phyloP scores from a whole-genome alignment of 768 basidiomycete genomes.

The Termitomyces sp. region DNA sequence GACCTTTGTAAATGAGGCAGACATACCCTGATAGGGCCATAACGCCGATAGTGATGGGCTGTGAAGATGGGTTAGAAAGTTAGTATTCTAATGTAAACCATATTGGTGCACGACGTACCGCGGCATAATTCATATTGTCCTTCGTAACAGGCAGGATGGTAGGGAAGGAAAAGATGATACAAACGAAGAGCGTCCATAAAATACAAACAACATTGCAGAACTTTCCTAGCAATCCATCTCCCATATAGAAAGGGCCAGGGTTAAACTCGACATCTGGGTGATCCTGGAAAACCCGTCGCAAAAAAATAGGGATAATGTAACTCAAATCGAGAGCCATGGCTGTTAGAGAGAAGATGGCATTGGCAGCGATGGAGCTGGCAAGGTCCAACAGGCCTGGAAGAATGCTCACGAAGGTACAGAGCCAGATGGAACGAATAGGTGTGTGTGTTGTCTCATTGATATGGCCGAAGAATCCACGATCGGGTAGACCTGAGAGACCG shows the following conservation, averaged over 20 bases:
- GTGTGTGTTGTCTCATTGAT: constrained; percentile 62
- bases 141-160: constrained; percentile 65
- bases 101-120: constrained; percentile 36
- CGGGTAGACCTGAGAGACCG: constrained; percentile 55
- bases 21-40: constrained; percentile 51
- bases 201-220: constrained; percentile 64
- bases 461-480: constrained; percentile 73
- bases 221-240: constrained; percentile 61
- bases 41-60: constrained; percentile 51
- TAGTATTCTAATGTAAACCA: neutral
- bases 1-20: neutral
- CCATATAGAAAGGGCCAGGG: constrained; percentile 87
- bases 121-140: constrained; percentile 80
- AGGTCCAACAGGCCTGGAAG: constrained; percentile 73
- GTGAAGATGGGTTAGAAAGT: neutral
- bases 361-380: constrained; percentile 72
- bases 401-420: constrained; percentile 62
- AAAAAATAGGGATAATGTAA: constrained; percentile 81
- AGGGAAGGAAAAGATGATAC: constrained; percentile 71
- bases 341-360: constrained; percentile 79
- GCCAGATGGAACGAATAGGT: constrained; percentile 76
- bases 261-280: constrained; percentile 84
- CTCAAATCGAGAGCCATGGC: constrained; percentile 76
- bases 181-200: constrained; percentile 64
- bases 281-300: constrained; percentile 61